A percentile compares a stretch with the other conserved stretches of the same genome.
These are phyloP conservation scores for Neopestalotiopsis rosae DNA, from an alignment of 2,329 filamentous ascomycete genomes.

Conservation along the genomic window DNA sequence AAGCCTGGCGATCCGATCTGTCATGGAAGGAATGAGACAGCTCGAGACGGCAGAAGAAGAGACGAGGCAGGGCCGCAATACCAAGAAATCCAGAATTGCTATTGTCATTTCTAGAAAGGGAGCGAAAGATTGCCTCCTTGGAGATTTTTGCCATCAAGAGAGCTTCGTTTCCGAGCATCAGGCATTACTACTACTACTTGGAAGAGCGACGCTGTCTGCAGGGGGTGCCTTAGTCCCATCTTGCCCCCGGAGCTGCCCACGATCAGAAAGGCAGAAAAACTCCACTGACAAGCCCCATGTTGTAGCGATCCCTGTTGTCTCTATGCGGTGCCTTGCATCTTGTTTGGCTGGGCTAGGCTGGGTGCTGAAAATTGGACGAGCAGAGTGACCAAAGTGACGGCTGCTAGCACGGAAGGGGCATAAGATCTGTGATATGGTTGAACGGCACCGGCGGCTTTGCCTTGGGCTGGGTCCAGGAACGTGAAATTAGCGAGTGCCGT, in stretches of 20 bases:
- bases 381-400: background rate
- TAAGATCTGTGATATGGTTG: background rate
- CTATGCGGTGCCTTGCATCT: constrained; percentile 7
- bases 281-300: background rate
- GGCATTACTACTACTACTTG: background rate
- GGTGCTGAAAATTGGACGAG: background rate
- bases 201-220: background rate
- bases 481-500: constrained; percentile 10
- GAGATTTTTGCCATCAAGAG: no score
- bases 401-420: constrained; percentile 8
- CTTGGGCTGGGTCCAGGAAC: constrained; percentile 11
- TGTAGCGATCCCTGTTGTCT: background rate
- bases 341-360: background rate
- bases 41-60: background rate
- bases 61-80: background rate
- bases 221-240: background rate
- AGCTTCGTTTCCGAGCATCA: no score
- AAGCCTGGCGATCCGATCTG: background rate
- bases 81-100: background rate
- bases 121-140: background rate
- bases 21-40: constrained; percentile 4
- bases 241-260: background rate
- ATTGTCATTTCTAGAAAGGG: background rate
- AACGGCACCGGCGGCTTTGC: background rate
- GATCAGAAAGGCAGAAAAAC: background rate